These are phyloP conservation scores for Henckelia pumila DNA, from an alignment of 257 asterid genomes.

Conservation along the genomic window DNA sequence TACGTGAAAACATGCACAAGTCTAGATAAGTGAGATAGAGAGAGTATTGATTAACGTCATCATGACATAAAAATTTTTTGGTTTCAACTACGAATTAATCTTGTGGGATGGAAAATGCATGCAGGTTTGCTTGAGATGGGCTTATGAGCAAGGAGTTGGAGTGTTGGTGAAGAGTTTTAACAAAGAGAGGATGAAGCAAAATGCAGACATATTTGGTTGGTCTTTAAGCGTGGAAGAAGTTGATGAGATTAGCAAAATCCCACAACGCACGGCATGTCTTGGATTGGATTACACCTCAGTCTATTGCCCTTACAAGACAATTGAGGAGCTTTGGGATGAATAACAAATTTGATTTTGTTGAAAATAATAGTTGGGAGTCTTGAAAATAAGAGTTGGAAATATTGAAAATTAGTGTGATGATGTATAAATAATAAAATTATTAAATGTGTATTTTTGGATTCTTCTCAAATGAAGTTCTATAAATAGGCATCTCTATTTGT, in stretches of 20 bases:
- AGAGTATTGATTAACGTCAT: too few relatives aligned
- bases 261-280: constrained; percentile 52
- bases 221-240: constrained; percentile 45
- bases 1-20: too few relatives aligned
- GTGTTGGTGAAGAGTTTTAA: constrained; percentile 59
- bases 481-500: too few relatives aligned
- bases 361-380: too few relatives aligned
- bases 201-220: constrained; percentile 56
- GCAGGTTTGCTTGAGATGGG: constrained; percentile 83
- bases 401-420: too few relatives aligned
- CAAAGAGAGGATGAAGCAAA: constrained; percentile 63
- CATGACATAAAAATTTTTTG: too few relatives aligned
- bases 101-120: constrained; percentile 11
- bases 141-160: constrained; percentile 55
- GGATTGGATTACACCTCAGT: constrained; percentile 55
- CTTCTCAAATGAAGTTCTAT: too few relatives aligned
- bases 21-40: too few relatives aligned
- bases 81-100: neutral
- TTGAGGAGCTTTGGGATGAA: constrained; percentile 60
- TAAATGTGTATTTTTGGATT: too few relatives aligned
- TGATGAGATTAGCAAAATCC: constrained; percentile 44
- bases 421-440: too few relatives aligned
- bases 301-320: constrained; percentile 60
- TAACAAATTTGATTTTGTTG: too few relatives aligned
- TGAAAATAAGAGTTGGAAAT: too few relatives aligned